Evolutionary conservation across 352 stramenopile genomes (phyloP), one percentile per base, ranked within the genome.

Genomic region (Albugo candida): DNA sequence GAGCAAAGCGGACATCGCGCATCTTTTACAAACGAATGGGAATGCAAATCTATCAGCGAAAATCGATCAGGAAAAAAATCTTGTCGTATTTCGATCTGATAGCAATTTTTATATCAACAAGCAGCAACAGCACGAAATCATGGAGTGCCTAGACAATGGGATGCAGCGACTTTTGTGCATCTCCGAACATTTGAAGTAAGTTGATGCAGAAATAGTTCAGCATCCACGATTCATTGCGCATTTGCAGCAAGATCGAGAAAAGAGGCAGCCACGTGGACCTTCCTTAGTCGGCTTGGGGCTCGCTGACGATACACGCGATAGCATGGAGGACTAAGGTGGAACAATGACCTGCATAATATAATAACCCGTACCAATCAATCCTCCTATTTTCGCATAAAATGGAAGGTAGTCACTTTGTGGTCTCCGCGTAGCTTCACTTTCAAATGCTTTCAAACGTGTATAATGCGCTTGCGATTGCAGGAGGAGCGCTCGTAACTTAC

Each of bases 171-270:
- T 88, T 18, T 57, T 83, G 46, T 36, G 65, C 31, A 67, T 88
- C 34, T 70, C 75, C 13, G 56, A 63, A n/a, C 70, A 83, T 49
- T 55, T 84, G 44, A 70, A 71, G n/a, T 53, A 59, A 39, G 77
- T 88, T 65, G 75, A 88, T 52, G 63, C 70, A n/a, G 75, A 88
- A 54, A 58, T 88, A 14, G 70, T 88, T 3, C 84, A 72, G 51
- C 84, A 73, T 49, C 47, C 64, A 49, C 84, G 85, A 51, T 88
- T 88, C 54, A 70, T 85, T 54, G 67, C 56, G 47, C 70, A 68
- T 40, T 36, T 73, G 56, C 65, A 78, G 47, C 83, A 87, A 43
- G 75, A 87, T 37, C 83, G 83, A 49, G 75, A 87, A 31, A 31
- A 31, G 24, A 31, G 3, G 8, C 24, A 31, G 24, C 24, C 24